Evolutionary conservation across 352 stramenopile genomes (phyloP), one percentile per base, ranked within the genome.

Genomic region (Pythium sp.): DNA sequence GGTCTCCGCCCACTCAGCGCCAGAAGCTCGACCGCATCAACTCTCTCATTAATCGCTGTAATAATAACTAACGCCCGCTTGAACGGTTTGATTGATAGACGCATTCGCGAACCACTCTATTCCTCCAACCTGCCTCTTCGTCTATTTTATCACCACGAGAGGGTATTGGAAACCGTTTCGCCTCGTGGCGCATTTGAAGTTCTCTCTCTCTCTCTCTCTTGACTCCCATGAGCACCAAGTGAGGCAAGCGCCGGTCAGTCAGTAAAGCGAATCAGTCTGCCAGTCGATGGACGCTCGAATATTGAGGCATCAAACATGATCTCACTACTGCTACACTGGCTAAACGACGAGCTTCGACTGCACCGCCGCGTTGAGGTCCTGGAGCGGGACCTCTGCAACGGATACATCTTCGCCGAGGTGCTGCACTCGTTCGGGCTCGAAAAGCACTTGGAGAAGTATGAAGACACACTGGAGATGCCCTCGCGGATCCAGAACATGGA

Each of bases 1-100:
- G 78, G 12, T 64, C 82, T 22, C 82, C 81, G 28, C 73, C 85
- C 59, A 75, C 82, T 22, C 79, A 82, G 24, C 79, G 75, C 24
- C 80, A 92, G 65, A 86, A 90, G 59, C 67, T 92, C 46, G 78
- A 82, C 41, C 78, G 76, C 64, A 89, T 92, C 63, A 92, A 92
- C 65, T 73, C 70, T 65, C 83, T 92, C 70, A 61, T 92, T 24
- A 90, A 87, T 57, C 69, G 73, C 63, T 81, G 76, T 84, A 83
- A 75, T 70, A 72, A 65, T 67, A 72, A 57, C 26, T 58, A 57
- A 46, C 47, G 43, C 60, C 15, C 28, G 43, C 41, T 4, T 60
- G 28, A 60, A 60, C 24, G 18, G 18, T 24, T 56, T 56, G 8
- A 24, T 20, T 20, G 32, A 49, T 49, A 49, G 41, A n/a, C 15